Evolutionary conservation across 2,329 filamentous ascomycete species (phyloP).

Genomic region (Fusarium continuum): DNA sequence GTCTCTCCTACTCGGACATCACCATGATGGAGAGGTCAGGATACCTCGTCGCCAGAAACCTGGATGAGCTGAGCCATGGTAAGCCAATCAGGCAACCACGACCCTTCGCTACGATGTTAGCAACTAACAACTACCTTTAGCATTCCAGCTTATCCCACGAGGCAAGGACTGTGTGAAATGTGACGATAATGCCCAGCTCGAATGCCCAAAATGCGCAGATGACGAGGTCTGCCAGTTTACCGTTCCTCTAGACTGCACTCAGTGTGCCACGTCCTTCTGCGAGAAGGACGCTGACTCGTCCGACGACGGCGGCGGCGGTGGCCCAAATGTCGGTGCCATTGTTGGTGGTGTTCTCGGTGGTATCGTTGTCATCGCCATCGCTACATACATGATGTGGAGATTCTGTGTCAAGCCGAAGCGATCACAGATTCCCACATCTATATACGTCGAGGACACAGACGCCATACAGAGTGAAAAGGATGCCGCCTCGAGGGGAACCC

Average conservation of each 20-base stretch:
- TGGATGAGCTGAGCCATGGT: conserved; percentile 47
- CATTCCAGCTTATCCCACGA: conserved; percentile 51
- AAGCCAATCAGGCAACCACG: conserved; percentile 19
- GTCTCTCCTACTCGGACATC: background rate
- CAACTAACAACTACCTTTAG: conserved; percentile 35
- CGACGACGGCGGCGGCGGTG: conserved; percentile 47
- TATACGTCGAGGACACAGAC: conserved; percentile 67
- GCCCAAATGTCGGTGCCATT: conserved; percentile 82
- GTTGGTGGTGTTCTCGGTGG: conserved; percentile 92
- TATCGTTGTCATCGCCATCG: conserved; percentile 74
- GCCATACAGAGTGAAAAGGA: conserved; percentile 56
- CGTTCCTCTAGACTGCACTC: conserved; percentile 55
- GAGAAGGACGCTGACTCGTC: conserved; percentile 40
- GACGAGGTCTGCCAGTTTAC: conserved; percentile 58
- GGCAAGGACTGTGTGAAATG: conserved; percentile 58
- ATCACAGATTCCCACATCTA: conserved; percentile 63
- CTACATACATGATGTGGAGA: conserved; percentile 85
- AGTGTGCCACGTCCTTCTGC: conserved; percentile 61
- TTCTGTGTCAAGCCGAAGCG: conserved; percentile 86
- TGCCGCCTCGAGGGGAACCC: conserved; percentile 52
- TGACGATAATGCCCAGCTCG: conserved; percentile 51
- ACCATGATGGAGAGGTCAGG: conserved; percentile 40
- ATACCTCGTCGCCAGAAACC: conserved; percentile 40
- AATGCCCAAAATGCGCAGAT: conserved; percentile 57
- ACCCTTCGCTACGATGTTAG: background rate